Evolutionary conservation across 2,329 filamentous ascomycete species (phyloP).

Genomic region (Magnaporthales sp.): DNA sequence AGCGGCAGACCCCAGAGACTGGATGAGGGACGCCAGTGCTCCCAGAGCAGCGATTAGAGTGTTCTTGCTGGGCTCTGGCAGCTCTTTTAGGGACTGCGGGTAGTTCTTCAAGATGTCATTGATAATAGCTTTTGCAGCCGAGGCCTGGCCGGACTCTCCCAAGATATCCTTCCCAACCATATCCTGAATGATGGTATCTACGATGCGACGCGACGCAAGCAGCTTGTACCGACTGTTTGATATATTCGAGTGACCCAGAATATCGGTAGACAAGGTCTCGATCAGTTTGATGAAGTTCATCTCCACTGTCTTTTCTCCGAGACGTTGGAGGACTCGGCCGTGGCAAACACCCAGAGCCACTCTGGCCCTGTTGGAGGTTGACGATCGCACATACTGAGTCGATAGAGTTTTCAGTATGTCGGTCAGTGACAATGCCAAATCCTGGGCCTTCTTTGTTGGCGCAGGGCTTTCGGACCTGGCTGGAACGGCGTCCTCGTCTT

Average conservation of each 20-base stretch:
- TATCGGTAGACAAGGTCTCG: constrained; percentile 69
- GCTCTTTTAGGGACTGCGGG: constrained; percentile 78
- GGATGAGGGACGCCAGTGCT: constrained; percentile 70
- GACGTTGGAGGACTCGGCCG: constrained; percentile 64
- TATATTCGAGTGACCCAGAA: constrained; percentile 69
- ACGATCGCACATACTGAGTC: constrained; percentile 66
- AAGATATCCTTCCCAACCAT: constrained; percentile 74
- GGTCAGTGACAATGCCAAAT: constrained; percentile 63
- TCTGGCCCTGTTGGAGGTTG: constrained; percentile 71
- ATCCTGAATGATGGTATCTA: constrained; percentile 76
- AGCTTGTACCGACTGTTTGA: constrained; percentile 80
- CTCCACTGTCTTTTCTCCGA: constrained; percentile 80
- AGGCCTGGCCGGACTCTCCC: constrained; percentile 80
- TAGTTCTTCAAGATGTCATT: constrained; percentile 92
- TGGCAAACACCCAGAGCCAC: constrained; percentile 85
- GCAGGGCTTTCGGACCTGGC: constrained; percentile 66
- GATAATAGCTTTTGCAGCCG: constrained; percentile 71
- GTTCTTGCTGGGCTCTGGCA: constrained; percentile 81
- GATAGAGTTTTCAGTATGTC: constrained; percentile 77
- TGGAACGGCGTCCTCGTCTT: constrained; percentile 64
- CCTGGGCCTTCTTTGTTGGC: constrained; percentile 59
- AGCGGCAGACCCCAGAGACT: constrained; percentile 72
- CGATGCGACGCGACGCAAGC: constrained; percentile 74
- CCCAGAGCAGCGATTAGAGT: constrained; percentile 71
- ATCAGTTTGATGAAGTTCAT: constrained; percentile 73